These are phyloP conservation scores for Thraustotheca clavata DNA, from an alignment of 352 stramenopile species.

Conservation along the genomic window DNA sequence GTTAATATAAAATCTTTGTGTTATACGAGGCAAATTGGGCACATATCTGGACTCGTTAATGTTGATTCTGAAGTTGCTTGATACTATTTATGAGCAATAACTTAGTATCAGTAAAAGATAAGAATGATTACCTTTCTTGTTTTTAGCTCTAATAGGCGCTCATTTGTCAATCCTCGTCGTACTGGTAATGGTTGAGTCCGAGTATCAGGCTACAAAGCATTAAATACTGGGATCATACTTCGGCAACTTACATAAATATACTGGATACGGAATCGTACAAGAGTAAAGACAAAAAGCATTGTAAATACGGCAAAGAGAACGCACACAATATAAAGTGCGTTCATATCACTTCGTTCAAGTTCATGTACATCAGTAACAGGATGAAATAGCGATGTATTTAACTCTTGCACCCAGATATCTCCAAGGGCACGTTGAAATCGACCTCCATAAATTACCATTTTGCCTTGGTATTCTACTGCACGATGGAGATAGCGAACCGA, in stretches of 20 bases:
- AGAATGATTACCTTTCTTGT: not conserved
- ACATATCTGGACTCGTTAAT: constrained; percentile 2
- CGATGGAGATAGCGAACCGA: constrained; percentile 12
- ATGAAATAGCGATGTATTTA: not conserved
- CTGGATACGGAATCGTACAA: not conserved
- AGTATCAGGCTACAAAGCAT: not conserved
- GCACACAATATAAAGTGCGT: not conserved
- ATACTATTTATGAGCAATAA: not conserved
- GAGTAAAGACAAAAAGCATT: not conserved
- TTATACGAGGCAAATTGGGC: constrained; percentile 17
- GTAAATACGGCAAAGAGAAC: not conserved
- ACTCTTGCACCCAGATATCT: constrained; percentile 7
- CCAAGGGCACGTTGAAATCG: not conserved
- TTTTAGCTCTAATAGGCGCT: constrained; percentile 6
- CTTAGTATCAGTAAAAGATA: not conserved
- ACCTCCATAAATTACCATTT: constrained; percentile 13
- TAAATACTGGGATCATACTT: not conserved
- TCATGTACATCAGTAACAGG: not conserved
- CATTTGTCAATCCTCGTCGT: not conserved
- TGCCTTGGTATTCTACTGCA: not conserved
- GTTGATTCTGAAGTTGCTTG: not conserved
- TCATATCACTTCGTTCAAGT: not conserved
- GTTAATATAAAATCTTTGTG: not conserved
- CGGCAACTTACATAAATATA: not conserved
- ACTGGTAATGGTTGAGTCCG: not conserved